Conservation (phyloP, 2,329 filamentous ascomycete genomes). For the Parascedosporium putredinis region DNA sequence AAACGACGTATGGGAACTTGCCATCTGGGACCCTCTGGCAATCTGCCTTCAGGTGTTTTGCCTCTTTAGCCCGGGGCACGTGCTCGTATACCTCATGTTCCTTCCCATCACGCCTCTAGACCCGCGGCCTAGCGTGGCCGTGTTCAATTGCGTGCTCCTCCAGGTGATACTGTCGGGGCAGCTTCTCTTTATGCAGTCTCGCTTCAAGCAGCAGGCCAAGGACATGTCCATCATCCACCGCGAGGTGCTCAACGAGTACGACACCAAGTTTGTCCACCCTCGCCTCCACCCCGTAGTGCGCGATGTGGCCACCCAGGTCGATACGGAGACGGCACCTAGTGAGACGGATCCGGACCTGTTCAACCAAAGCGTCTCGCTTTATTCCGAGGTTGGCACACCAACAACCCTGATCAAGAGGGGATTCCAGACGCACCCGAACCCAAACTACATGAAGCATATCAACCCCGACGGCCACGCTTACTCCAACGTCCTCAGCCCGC, state of each 20-base stretch:
- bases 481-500: conserved; percentile 28
- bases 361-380: conserved; percentile 16
- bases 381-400: conserved; percentile 35
- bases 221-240: conserved; percentile 78
- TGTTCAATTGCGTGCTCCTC: conserved; percentile 72
- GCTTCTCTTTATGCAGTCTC: conserved; percentile 60
- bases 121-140: conserved; percentile 71
- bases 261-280: conserved; percentile 90
- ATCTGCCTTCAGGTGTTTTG: conserved; percentile 75
- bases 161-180: conserved; percentile 66
- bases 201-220: conserved; percentile 75
- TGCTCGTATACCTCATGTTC: conserved; percentile 82
- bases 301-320: conserved; percentile 71
- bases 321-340: conserved; percentile 27
- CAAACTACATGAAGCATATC: conserved; percentile 63
- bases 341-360: conserved; percentile 32
- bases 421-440: conserved; percentile 76
- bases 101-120: conserved; percentile 69
- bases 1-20: conserved; percentile 88
- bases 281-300: conserved; percentile 69
- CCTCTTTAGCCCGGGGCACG: conserved; percentile 85
- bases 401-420: conserved; percentile 58
- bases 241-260: conserved; percentile 90
- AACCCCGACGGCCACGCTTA: conserved; percentile 45
- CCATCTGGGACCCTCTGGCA: conserved; percentile 87